phyloP scores from a whole-genome alignment of 768 basidiomycete genomes.

The Lentinula sp. region DNA sequence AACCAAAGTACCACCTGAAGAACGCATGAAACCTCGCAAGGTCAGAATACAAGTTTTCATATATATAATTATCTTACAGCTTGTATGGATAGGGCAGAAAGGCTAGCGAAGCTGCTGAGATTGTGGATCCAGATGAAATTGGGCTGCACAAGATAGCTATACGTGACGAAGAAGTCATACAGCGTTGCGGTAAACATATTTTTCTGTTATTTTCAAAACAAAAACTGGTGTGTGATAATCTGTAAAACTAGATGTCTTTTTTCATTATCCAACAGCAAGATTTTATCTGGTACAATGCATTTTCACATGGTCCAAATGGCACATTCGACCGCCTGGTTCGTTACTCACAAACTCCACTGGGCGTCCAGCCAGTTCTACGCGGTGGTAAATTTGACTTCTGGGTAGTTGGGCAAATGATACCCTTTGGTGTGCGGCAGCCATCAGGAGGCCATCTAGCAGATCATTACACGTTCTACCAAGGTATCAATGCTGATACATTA shows the following conservation, averaged over 20 bases:
- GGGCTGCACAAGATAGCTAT: not conserved
- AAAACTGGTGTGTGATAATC: not conserved
- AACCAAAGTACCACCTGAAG: not conserved
- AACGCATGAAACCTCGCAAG: not conserved
- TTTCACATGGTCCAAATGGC: not conserved
- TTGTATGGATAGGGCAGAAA: not conserved
- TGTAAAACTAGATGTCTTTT: too few relatives aligned
- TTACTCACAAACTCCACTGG: not conserved
- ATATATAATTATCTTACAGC: not conserved
- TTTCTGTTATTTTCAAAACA: not conserved
- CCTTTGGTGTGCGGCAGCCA: not conserved
- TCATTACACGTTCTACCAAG: not conserved
- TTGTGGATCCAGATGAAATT: not conserved
- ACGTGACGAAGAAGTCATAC: not conserved
- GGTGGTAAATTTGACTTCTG: not conserved
- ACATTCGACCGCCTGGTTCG: not conserved
- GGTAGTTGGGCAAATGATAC: not conserved
- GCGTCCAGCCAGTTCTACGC: not conserved
- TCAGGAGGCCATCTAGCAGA: not conserved
- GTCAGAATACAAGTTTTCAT: not conserved
- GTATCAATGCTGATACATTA: not conserved
- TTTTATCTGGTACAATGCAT: not conserved
- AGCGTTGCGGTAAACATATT: not conserved
- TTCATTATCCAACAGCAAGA: not conserved
- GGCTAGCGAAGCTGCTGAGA: not conserved